Evolutionary conservation across 1,284 basidiomycete species (phyloP).

Genomic region (Anthracocystis setariae): DNA sequence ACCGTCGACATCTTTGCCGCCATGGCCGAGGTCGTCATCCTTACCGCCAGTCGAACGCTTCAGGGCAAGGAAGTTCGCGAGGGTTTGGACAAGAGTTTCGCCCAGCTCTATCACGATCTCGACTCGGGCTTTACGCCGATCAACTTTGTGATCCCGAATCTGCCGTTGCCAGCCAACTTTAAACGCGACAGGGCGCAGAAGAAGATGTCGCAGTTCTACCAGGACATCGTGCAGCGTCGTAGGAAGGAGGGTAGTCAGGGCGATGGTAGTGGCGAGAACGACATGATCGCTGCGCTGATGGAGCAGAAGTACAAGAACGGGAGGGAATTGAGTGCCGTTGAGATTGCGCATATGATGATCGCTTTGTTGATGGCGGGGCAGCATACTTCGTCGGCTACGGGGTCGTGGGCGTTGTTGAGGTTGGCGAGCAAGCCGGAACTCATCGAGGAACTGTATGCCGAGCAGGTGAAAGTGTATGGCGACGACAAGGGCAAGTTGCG

Average conservation of each 20-base stretch:
- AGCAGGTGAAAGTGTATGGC: constrained; percentile 86
- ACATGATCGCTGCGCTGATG: constrained; percentile 92
- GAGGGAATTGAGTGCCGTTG: constrained; percentile 80
- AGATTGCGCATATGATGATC: constrained; percentile 93
- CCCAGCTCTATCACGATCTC: constrained; percentile 85
- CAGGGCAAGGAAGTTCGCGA: constrained; percentile 90
- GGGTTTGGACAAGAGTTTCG: constrained; percentile 83
- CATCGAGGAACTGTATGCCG: constrained; percentile 75
- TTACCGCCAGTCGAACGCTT: constrained; percentile 90
- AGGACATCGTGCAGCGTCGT: constrained; percentile 84
- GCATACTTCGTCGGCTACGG: constrained; percentile 92
- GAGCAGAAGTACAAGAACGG: constrained; percentile 89
- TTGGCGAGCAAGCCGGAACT: constrained; percentile 82
- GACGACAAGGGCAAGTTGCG: constrained; percentile 76
- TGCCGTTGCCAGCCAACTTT: constrained; percentile 89
- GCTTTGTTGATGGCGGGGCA: constrained; percentile 82
- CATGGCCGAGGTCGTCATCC: constrained; percentile 91
- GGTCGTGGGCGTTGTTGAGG: constrained; percentile 89
- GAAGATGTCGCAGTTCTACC: constrained; percentile 94
- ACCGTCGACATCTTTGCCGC: constrained; percentile 72
- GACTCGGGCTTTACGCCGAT: constrained; percentile 75
- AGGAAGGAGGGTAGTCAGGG: constrained; percentile 68
- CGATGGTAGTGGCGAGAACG: constrained; percentile 72
- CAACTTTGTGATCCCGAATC: constrained; percentile 90
- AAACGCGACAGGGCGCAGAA: constrained; percentile 87